A percentile compares a stretch with the other conserved stretches of the same genome.
Evolutionary conservation across 1,139 yeast genomes (phyloP).

Genomic region (Torulaspora pretoriensis): DNA sequence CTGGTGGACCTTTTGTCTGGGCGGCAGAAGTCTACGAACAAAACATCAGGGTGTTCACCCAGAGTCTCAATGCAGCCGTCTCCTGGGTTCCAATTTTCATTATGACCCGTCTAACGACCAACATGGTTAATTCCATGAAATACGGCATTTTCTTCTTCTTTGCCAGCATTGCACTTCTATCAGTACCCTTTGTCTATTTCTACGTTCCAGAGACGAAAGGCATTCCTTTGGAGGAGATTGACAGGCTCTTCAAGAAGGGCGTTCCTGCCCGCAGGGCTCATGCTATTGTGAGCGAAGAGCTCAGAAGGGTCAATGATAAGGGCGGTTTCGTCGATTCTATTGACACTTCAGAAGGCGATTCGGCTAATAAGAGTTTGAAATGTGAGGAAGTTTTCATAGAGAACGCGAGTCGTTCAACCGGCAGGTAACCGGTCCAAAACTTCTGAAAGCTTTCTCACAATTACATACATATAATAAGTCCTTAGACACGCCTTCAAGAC

Average conservation of each 20-base stretch:
- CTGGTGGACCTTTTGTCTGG: constrained; percentile 49
- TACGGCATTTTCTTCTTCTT: constrained; percentile 47
- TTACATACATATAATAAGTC: too few relatives aligned
- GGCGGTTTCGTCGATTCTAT: not conserved
- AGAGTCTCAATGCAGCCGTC: constrained; percentile 44
- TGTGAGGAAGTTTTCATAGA: constrained; percentile 7
- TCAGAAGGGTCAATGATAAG: constrained; percentile 4
- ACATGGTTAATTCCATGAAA: constrained; percentile 42
- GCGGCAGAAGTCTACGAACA: constrained; percentile 46
- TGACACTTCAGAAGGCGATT: constrained; percentile 1
- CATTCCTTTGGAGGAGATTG: constrained; percentile 65
- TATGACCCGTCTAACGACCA: constrained; percentile 45
- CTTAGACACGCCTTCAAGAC: too few relatives aligned
- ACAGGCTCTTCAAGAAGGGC: constrained; percentile 45
- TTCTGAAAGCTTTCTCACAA: not conserved
- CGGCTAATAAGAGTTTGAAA: not conserved
- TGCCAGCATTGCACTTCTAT: constrained; percentile 40
- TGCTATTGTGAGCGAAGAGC: constrained; percentile 6
- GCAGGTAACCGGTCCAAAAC: not conserved
- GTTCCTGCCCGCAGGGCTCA: constrained; percentile 25
- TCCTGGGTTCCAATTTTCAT: constrained; percentile 51
- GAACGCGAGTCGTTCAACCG: constrained; percentile 5
- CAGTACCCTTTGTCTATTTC: constrained; percentile 53
- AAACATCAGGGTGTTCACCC: constrained; percentile 43
- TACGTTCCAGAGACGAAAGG: constrained; percentile 69